These are phyloP conservation scores for Paramecium biaurelia DNA, from an alignment of 73 alveolate genomes.

Conservation along the genomic window DNA sequence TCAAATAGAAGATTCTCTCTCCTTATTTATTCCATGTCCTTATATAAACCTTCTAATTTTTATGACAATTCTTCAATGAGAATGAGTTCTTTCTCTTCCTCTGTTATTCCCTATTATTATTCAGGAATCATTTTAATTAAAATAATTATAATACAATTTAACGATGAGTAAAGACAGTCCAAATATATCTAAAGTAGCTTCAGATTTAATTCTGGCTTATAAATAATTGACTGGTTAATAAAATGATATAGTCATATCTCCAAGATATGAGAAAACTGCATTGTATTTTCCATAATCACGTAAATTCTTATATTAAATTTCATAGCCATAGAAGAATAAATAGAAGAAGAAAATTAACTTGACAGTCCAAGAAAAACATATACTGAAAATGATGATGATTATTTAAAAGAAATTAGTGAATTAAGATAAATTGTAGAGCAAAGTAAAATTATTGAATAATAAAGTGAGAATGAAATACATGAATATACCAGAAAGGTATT, in stretches of 20 bases:
- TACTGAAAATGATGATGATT: background rate
- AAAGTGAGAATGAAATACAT: conserved; percentile 24
- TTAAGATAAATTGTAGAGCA: background rate
- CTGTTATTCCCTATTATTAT: conserved; percentile 37
- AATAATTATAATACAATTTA: background rate
- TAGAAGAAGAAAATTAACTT: background rate
- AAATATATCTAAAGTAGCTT: background rate
- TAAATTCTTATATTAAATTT: background rate
- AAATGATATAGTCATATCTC: background rate
- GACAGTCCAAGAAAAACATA: background rate
- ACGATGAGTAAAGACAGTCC: background rate
- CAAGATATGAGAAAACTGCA: background rate
- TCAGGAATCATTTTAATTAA: conserved; percentile 23
- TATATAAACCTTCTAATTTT: conserved; percentile 70
- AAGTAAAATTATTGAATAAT: background rate
- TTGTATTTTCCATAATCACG: background rate
- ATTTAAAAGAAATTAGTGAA: background rate
- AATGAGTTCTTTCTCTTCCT: conserved; percentile 75
- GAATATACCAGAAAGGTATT: background rate
- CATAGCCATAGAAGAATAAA: background rate
- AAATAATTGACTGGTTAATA: background rate
- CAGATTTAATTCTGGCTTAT: background rate
- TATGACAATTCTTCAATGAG: conserved; percentile 80
- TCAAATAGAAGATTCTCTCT: conserved; percentile 87
- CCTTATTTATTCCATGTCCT: conserved; percentile 83